Conservation (phyloP, 1,284 basidiomycete genomes). For the Porogramme epimiltina region DNA sequence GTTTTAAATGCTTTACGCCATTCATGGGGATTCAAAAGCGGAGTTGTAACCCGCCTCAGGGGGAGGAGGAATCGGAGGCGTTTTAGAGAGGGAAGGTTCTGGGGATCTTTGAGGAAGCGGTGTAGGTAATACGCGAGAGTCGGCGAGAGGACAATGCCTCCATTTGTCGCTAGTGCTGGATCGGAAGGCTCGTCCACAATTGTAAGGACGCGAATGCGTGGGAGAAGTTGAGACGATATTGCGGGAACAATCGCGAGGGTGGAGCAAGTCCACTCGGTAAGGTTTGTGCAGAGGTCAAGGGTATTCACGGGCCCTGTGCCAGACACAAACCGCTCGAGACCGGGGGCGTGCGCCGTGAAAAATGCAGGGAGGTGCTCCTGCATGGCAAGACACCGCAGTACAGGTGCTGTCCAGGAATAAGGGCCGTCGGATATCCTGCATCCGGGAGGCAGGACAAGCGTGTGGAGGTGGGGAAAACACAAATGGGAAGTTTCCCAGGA, state of each 20-base stretch:
- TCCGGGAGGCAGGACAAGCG: background rate
- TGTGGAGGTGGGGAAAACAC: background rate
- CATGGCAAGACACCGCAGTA: background rate
- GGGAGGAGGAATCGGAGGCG: slow-evolving; percentile 17
- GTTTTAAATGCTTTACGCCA: background rate
- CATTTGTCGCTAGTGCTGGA: background rate
- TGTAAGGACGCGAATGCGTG: slow-evolving; percentile 4
- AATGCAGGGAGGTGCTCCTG: background rate
- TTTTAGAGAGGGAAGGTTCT: slow-evolving; percentile 10
- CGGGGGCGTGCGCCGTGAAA: background rate
- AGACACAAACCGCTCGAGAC: background rate
- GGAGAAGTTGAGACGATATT: background rate
- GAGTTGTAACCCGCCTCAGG: slow-evolving; percentile 1
- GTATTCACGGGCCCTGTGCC: background rate
- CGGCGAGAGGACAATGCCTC: background rate
- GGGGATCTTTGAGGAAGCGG: background rate
- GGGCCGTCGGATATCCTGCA: background rate
- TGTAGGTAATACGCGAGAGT: background rate
- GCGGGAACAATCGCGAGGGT: background rate
- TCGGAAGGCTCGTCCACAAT: slow-evolving; percentile 2
- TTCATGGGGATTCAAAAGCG: background rate
- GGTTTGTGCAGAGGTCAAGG: slow-evolving; percentile 6
- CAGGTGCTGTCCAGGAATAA: background rate
- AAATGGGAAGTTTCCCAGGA: background rate
- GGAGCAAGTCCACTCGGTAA: slow-evolving; percentile 15